These are phyloP conservation scores for Calonectria multiphialidica DNA, from an alignment of 2,329 filamentous ascomycete genomes.

Conservation along the genomic window DNA sequence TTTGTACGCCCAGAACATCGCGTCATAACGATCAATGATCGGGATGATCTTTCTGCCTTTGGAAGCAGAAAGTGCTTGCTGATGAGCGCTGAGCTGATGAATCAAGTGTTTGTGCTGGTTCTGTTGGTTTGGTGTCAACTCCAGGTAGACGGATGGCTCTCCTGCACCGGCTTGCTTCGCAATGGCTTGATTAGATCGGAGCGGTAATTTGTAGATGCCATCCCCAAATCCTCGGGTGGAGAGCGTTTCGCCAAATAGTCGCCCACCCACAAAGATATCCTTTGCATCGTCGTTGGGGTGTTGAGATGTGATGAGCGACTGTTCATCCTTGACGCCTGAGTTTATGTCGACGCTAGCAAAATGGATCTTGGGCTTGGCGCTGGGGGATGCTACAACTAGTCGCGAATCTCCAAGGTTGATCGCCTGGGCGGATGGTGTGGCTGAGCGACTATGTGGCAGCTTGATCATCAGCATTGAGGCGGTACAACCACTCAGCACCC, in stretches of 20 bases:
- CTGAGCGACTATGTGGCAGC: not conserved
- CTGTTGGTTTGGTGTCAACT: not conserved
- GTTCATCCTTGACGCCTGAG: constrained; percentile 5
- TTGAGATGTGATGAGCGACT: not conserved
- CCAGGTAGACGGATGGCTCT: not conserved
- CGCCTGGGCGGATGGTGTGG: not conserved
- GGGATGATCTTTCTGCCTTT: constrained; percentile 7
- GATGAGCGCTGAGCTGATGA: not conserved
- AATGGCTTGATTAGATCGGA: not conserved
- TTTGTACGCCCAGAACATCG: constrained; percentile 8
- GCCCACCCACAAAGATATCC: constrained; percentile 10
- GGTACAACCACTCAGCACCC: constrained; percentile 10
- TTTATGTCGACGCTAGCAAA: not conserved
- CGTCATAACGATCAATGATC: constrained; percentile 7
- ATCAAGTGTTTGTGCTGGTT: constrained; percentile 8
- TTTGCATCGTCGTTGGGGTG: constrained; percentile 11
- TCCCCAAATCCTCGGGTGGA: constrained; percentile 12
- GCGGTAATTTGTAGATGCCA: constrained; percentile 10
- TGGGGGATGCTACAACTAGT: not conserved
- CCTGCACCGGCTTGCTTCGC: not conserved
- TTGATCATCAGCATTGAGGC: constrained; percentile 14
- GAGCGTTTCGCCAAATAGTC: constrained; percentile 13
- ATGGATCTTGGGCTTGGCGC: not conserved
- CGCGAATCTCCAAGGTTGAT: constrained; percentile 18
- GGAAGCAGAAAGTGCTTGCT: not conserved